phyloP scores from a whole-genome alignment of 2,329 filamentous ascomycete species.

The Pseudogymnoascus destructans region DNA sequence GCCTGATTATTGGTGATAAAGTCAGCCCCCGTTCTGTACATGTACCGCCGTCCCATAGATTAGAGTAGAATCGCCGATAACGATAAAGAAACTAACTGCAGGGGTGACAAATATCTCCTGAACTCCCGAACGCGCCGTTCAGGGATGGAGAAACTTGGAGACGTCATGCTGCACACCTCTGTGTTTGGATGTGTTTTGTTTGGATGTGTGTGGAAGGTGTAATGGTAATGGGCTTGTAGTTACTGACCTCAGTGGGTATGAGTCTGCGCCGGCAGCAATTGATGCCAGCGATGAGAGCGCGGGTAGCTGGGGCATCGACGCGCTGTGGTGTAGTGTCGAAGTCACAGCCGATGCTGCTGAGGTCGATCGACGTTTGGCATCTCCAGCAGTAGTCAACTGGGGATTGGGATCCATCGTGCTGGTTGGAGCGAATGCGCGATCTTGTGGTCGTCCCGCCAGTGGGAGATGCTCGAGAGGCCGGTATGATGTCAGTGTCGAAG shows the following conservation, averaged over 20 bases:
- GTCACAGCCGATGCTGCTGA: constrained; percentile 36
- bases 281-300: constrained; percentile 47
- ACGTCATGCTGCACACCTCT: neutral
- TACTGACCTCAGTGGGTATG: constrained; percentile 37
- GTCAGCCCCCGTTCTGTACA: constrained; percentile 8
- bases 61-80: constrained; percentile 17
- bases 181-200: neutral
- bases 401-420: constrained; percentile 29
- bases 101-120: constrained; percentile 11
- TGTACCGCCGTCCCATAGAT: constrained; percentile 3
- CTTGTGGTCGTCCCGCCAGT: constrained; percentile 18
- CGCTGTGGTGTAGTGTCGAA: constrained; percentile 31
- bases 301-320: constrained; percentile 33
- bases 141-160: constrained; percentile 10
- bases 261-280: constrained; percentile 36
- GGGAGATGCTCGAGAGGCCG: constrained; percentile 3
- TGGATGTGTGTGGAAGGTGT: neutral
- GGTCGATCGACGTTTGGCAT: constrained; percentile 39
- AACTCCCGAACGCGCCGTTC: constrained; percentile 11
- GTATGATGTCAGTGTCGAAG: constrained; percentile 7
- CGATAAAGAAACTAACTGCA: constrained; percentile 20
- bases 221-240: constrained; percentile 6
- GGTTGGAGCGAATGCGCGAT: constrained; percentile 29
- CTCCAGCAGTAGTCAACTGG: constrained; percentile 35
- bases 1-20: constrained; percentile 21